A percentile compares a stretch with the other conserved stretches of the same genome.
Conservation (phyloP, 78 protist genomes). For the Dictyostelium brefeldianum region DNA sequence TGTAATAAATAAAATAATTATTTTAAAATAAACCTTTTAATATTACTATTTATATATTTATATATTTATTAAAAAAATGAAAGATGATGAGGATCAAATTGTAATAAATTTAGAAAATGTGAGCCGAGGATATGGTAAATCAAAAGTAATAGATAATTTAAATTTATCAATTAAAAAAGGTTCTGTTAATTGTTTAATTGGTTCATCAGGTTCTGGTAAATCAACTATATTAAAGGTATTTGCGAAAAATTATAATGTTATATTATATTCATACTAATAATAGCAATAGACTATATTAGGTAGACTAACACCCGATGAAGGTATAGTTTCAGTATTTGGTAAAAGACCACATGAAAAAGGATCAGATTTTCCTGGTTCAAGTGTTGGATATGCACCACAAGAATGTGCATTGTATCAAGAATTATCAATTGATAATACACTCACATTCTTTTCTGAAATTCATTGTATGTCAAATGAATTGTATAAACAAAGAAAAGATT, state of each 20-base stretch:
- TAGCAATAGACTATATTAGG: background rate
- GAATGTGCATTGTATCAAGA: conserved; percentile 66
- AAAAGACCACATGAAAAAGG: conserved; percentile 6
- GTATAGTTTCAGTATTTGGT: conserved; percentile 44
- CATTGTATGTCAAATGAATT: background rate
- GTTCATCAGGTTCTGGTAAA: conserved; percentile 74
- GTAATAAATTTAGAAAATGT: no score
- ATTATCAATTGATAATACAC: conserved; percentile 51
- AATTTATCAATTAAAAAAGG: conserved; percentile 10
- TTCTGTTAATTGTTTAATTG: conserved; percentile 48
- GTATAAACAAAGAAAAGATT: background rate
- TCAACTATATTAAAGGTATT: background rate
- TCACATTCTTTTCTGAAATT: conserved; percentile 25
- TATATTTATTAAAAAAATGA: no score
- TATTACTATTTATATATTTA: no score
- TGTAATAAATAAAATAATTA: no score
- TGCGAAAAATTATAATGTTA: no score
- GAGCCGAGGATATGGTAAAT: conserved; percentile 20
- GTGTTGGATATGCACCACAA: conserved; percentile 83
- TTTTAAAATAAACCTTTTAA: no score
- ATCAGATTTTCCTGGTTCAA: conserved; percentile 33
- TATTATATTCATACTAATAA: no score
- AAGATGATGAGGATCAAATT: no score
- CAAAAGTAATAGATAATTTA: conserved; percentile 3
- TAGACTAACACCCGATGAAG: conserved; percentile 22